These are phyloP conservation scores for Myriosclerotinia curreyana DNA, from an alignment of 2,329 filamentous ascomycete genomes.

Conservation along the genomic window DNA sequence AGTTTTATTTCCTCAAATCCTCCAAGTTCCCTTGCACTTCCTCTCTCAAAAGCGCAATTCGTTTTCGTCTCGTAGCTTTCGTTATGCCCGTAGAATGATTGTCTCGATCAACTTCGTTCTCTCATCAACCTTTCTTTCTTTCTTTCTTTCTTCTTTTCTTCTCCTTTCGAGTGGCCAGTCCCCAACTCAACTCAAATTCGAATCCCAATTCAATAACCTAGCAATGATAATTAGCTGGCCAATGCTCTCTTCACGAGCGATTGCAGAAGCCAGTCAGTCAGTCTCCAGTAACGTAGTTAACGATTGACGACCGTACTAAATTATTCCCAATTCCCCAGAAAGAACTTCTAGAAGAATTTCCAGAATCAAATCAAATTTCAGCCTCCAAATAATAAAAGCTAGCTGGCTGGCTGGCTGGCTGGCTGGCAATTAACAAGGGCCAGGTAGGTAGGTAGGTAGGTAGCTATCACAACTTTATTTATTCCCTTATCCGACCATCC, in stretches of 20 bases:
- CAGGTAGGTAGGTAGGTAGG: too few species aligned
- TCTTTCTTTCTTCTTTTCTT: constrained; percentile 1
- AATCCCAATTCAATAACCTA: constrained; percentile 1
- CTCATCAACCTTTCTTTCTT: too few species aligned
- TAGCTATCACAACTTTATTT: constrained; percentile 17
- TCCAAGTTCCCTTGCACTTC: not conserved
- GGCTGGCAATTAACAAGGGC: not conserved
- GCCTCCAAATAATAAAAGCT: constrained; percentile 14
- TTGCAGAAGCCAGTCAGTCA: not conserved
- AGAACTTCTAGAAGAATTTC: constrained; percentile 9
- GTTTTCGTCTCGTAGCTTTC: not conserved
- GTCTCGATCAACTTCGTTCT: constrained; percentile 3
- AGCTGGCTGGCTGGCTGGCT: too few species aligned
- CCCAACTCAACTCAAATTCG: not conserved
- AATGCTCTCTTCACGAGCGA: constrained; percentile 15
- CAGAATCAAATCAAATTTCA: constrained; percentile 10
- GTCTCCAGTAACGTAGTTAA: too few species aligned
- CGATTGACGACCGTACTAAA: too few species aligned
- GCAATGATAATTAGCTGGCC: constrained; percentile 3
- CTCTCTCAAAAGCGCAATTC: not conserved
- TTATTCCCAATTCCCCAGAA: too few species aligned
- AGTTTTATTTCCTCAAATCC: not conserved
- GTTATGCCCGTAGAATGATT: not conserved
- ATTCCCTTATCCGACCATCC: not conserved
- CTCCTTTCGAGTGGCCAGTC: constrained; percentile 1